Evolutionary conservation across 2,329 filamentous ascomycete species (phyloP), one percentile per base, ranked within the genome.

Genomic region (Whalleya microplaca): DNA sequence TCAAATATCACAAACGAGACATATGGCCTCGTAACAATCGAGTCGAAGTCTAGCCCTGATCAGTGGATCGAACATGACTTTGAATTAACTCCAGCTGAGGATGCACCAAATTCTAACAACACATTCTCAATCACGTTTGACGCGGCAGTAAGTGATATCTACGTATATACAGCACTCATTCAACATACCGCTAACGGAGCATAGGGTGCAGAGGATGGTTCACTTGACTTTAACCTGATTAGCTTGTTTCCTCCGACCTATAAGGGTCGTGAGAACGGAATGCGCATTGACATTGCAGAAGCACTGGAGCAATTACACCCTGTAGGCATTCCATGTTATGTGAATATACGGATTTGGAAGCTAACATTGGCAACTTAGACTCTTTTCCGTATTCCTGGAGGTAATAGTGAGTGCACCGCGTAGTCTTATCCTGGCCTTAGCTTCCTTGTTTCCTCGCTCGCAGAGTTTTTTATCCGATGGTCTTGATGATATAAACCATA

Each of bases 311-410:
- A 73, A 7, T 66, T 86, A 1, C 80, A 83, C 49, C 80, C 81
- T 0, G 77, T 79, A 66, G 68, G 73, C 55, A 16, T 41, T 27
- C 27, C 9, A 21, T 19, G 19, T 18, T 4, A 9, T 21, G 51
- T 6, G 43, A 27, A 5, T 27, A 18, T 45, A 19, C 32, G 14
- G 1, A 14, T 9, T 40, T 21, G 21, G n/a, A 16, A 20, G 21
- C 48, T 47, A 23, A 21, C 23, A 21, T 52, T 58, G 6, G 63
- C 48, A 32, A 21, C 45, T 4, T 43, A 74, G 72, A 79, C 78
- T n/a, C 81, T 88, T 63, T 77, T 90, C 44, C 80, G 87, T 16
- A 82, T 88, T 55, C 86, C 87, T 0, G 87, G 87, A 5, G 86
- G 85, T 8, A 87, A 87, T 66, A 87, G 59, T 62, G 21, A 55